phyloP scores from a whole-genome alignment of 2,329 filamentous ascomycete genomes.

The Paraphoma sp. region DNA sequence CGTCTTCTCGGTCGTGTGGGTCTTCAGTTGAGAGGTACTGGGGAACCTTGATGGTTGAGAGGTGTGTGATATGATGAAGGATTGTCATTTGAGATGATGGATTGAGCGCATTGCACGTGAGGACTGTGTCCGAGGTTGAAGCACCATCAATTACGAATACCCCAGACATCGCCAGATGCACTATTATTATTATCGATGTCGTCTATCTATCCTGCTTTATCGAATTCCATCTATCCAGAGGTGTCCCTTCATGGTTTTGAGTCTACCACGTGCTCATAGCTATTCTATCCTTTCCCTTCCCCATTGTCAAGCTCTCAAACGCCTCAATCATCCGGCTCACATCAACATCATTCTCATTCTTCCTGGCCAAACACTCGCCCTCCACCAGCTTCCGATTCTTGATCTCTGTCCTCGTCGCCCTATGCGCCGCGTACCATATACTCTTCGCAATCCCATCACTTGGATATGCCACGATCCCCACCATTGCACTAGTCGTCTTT shows the following conservation, averaged over 20 bases:
- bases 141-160: neutral
- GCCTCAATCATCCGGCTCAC: slow-evolving; percentile 1
- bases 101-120: slow-evolving; percentile 1
- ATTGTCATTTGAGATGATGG: too few species aligned
- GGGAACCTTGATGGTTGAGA: too few species aligned
- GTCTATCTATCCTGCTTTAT: too few species aligned
- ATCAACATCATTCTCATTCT: slow-evolving; percentile 2
- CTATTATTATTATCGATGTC: too few species aligned
- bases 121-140: neutral
- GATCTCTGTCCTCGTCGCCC: slow-evolving; percentile 11
- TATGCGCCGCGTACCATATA: slow-evolving; percentile 12
- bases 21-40: slow-evolving; percentile 15
- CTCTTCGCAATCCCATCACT: slow-evolving; percentile 21
- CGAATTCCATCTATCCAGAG: neutral
- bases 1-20: slow-evolving; percentile 33
- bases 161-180: neutral
- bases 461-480: slow-evolving; percentile 22
- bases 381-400: slow-evolving; percentile 7
- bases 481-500: slow-evolving; percentile 7
- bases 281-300: neutral
- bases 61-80: too few species aligned
- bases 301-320: slow-evolving; percentile 7
- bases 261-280: too few species aligned
- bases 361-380: slow-evolving; percentile 6
- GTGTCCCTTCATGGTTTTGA: neutral